Percentiles rank a stretch among this genome's conserved stretches.
Evolutionary conservation across 129 eudicot genomes (phyloP).

Genomic region (Kitagawia praeruptora): DNA sequence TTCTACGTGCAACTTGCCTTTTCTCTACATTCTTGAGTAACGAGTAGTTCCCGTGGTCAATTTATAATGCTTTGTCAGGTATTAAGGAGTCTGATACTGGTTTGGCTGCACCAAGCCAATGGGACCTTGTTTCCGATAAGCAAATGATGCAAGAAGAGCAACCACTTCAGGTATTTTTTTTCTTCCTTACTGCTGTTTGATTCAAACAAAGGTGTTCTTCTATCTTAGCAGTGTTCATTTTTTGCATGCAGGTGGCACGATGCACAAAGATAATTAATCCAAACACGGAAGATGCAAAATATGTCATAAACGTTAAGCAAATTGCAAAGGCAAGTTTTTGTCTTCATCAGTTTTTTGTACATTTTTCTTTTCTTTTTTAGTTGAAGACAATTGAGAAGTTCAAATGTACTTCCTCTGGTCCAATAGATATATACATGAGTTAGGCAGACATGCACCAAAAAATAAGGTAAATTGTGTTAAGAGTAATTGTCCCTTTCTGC

Average conservation of each 20-base stretch:
- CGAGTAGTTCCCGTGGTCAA: neutral
- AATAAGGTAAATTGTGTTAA: neutral
- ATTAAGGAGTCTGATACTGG: slow-evolving; percentile 99
- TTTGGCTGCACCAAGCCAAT: slow-evolving; percentile 94
- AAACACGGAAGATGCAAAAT: slow-evolving; percentile 95
- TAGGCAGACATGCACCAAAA: neutral
- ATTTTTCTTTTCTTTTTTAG: neutral
- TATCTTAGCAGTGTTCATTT: neutral
- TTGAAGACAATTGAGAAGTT: neutral
- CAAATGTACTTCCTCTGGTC: neutral
- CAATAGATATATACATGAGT: neutral
- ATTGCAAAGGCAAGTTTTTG: slow-evolving; percentile 66
- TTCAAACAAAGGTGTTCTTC: neutral
- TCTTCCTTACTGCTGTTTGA: neutral
- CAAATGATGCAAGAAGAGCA: slow-evolving; percentile 99
- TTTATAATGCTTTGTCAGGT: slow-evolving; percentile 27
- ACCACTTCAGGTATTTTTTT: slow-evolving; percentile 77
- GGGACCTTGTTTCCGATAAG: slow-evolving; percentile 98
- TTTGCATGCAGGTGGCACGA: slow-evolving; percentile 70
- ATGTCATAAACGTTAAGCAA: slow-evolving; percentile 92
- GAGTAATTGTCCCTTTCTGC: neutral
- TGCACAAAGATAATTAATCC: slow-evolving; percentile 93
- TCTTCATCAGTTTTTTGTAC: neutral
- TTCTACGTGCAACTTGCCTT: neutral
- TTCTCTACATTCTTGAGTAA: neutral